Conservation (phyloP, 2,329 filamentous ascomycete genomes). For the Zasmidium cellare region DNA sequence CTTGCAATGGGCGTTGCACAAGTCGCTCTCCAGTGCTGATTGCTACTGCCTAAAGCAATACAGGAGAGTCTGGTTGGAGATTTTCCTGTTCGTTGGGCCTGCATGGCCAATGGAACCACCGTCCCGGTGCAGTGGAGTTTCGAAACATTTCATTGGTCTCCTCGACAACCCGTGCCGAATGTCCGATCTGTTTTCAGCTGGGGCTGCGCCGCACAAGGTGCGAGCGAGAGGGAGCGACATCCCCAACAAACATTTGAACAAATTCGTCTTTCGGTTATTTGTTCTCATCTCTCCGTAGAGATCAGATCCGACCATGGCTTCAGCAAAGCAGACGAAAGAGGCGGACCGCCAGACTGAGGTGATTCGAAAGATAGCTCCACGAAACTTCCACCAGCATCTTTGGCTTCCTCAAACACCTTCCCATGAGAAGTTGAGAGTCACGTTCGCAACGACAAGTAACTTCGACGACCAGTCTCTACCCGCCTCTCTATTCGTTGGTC, state of each 20-base stretch:
- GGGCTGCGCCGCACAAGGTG: too few relatives aligned
- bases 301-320: neutral
- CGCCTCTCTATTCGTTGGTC: conserved; percentile 39
- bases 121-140: too few relatives aligned
- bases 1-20: neutral
- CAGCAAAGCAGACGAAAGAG: neutral
- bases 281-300: neutral
- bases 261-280: neutral
- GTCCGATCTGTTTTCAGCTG: too few relatives aligned
- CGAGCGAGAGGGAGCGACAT: too few relatives aligned
- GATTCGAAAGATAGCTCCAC: conserved; percentile 16
- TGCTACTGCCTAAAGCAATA: too few relatives aligned
- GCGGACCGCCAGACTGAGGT: neutral
- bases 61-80: too few relatives aligned
- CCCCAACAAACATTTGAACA: neutral
- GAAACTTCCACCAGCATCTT: conserved; percentile 28
- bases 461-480: conserved; percentile 27
- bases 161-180: too few relatives aligned
- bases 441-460: conserved; percentile 35
- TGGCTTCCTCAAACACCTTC: conserved; percentile 26
- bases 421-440: conserved; percentile 29
- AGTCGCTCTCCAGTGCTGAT: neutral
- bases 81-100: too few relatives aligned
- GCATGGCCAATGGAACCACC: too few relatives aligned
- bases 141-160: too few relatives aligned